Evolutionary conservation across 148 eudicot species (phyloP).

Genomic region (Beta vulgaris): DNA sequence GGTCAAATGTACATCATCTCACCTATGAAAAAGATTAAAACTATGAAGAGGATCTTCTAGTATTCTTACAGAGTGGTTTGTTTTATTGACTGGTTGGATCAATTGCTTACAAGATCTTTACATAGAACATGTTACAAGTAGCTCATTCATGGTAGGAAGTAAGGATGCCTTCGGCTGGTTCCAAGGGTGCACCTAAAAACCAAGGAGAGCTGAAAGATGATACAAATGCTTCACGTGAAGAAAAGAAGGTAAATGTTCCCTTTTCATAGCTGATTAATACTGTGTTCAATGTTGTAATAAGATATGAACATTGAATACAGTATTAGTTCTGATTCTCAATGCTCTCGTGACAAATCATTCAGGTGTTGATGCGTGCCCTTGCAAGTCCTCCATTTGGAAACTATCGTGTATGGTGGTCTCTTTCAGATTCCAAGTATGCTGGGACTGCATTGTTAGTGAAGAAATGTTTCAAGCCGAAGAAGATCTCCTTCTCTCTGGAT

Average conservation of each 20-base stretch:
- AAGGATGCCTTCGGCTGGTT: slow-evolving; percentile 97
- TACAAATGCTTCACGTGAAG: slow-evolving; percentile 83
- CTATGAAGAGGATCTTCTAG: not conserved
- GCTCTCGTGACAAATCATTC: slow-evolving; percentile 26
- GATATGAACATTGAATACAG: too few species aligned
- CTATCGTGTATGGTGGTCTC: slow-evolving; percentile 98
- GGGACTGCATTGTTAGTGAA: slow-evolving; percentile 92
- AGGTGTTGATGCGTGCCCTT: slow-evolving; percentile 84
- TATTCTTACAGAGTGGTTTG: too few species aligned
- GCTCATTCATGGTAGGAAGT: slow-evolving; percentile 67
- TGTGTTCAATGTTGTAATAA: not conserved
- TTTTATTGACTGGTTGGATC: too few species aligned
- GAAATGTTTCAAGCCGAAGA: slow-evolving; percentile 68
- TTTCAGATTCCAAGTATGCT: slow-evolving; percentile 94
- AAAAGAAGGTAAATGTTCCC: slow-evolving; percentile 56
- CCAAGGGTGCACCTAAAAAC: slow-evolving; percentile 80
- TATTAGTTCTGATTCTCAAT: too few species aligned
- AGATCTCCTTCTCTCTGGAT: slow-evolving; percentile 80
- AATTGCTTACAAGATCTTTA: slow-evolving; percentile 9
- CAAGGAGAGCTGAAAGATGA: slow-evolving; percentile 93
- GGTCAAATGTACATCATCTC: not conserved
- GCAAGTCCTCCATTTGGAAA: slow-evolving; percentile 70
- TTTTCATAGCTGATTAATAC: not conserved
- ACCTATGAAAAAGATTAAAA: not conserved
- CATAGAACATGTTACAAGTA: slow-evolving; percentile 21